Evolutionary conservation across 352 stramenopile genomes (phyloP), one percentile per base, ranked within the genome.

Genomic region (Phytophthora tubulina): DNA sequence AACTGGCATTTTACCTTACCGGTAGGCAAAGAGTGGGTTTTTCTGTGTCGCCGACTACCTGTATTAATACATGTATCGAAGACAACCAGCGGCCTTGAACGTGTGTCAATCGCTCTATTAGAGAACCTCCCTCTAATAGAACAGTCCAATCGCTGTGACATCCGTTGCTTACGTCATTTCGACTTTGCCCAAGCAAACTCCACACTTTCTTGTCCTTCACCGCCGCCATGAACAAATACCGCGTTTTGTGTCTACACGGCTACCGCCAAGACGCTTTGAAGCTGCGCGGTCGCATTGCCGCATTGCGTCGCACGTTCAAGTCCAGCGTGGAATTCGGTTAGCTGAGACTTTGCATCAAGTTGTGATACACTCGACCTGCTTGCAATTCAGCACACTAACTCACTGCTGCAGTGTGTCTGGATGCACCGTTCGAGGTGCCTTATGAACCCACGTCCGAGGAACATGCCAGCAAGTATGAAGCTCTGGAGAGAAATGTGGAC

Each of bases 211-310:
- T 39, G n/a, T 14, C 50, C 31, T 10, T 42, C 7, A 3, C 15
- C 7, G 7, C 3, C 9, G 21, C 45, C 13, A 79, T 80, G 53
- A 61, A 32, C 61, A 95, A 93, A 75, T 78, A 80, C 17, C 88
- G 88, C 46, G 81, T 96, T 7, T 75, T 96, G n/a, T 96, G 89
- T 72, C 80, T 96, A 30, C 89, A 96, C 63, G 89, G 89, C 39
- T 93, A 95, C 69, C 85, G 86, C 60, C 89, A 96, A 74, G 90
- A 88, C 69, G 84, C 78, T 30, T 65, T 83, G 52, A 95, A 91
- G 64, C 64, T 96, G 33, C 88, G 82, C 49, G 86, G 79, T 5
- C 85, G 88, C 63, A 93, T 96, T 17, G 84, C 86, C 6, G 85
- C 85, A 10, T 89, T 90, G 55, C 82, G 86, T 6, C 80, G 89